Base-by-base conservation (phyloP, 2,329 filamentous ascomycete species). In the Aureobasidium vineae region DNA sequence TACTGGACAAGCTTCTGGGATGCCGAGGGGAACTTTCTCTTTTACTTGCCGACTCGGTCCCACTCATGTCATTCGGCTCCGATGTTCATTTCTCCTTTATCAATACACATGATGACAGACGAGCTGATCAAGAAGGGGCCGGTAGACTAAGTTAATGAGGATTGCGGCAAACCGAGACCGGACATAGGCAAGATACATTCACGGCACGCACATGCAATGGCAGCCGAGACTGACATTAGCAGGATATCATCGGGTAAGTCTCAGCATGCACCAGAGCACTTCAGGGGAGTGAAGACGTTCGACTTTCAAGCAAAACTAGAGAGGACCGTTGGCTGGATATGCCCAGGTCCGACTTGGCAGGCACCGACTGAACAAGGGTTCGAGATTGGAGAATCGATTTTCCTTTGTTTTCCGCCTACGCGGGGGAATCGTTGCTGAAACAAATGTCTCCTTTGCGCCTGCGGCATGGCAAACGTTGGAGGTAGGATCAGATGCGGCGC, bases 21-120 rank as follows among this genome's bases (percentile, higher is more conserved):
- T 26, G 41, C 41, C 23, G 57, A 61, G 57, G 57, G 54, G 19
- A 7, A 15, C 26, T 16, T n/a, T 45, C 40, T 43, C 40, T 45
- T 57, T 59, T 59, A 45, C 54, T 45, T n/a, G 21, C 26, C 15
- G 45, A 31, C 40, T 57, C 38, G 43, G 23, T 33, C 16, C 33
- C 26, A 45, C 54, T 8, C 23, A 2, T 33, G 19, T 21, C 26
- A 21, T 13, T 26, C 16, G 26, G 40, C 23, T 31, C 23, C 54
- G 16, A 33, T 11, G 8, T 26, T 59, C 54, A 45, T 59, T 31
- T 59, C 54, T 59, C 54, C 54, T 59, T 59, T 59, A 59, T 59
- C 38, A 59, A 21, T 33, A 33, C 40, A 31, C 23, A 13, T 4
- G 6, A 31, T 59, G 54, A 59, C 31, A 28, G 54, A 15, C 40